Evolutionary conservation across 192 early-diverging fungal genomes (phyloP), one percentile per base, ranked within the genome.

Genomic region (Oehlia diaphana): DNA sequence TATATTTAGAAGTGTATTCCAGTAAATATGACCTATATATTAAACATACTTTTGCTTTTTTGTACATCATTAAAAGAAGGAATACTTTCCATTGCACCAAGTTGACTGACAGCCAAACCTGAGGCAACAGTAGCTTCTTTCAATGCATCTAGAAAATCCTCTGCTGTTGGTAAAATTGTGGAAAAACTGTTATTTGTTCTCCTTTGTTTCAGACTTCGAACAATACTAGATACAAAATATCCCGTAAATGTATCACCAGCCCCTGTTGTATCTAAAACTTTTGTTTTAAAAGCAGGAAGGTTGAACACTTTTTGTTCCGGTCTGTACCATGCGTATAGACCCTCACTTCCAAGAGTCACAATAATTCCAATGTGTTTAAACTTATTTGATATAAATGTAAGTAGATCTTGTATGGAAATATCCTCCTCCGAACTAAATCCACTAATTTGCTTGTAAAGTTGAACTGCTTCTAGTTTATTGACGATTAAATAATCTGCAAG

Each of bases 391-490:
- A 70, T n/a, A n/a, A 21, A 28, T 31, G n/a, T 65, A 14, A 65
- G 28, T 65, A 92, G 49, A n/a, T 80, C 81, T 2, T 82, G 49
- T 73, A 21, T 49, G 31, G 14, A 26, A 58, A 21, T 58, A 31
- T 23, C 49, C 6, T 53, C 19, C 1, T 44, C 69, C 4, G 9
- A n/a, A n/a, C 33, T n/a, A 69, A 26, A 16, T 37, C 47, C 21
- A 64, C 31, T 77, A 76, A 0, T 71, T 81, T 63, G 86, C 14
- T 37, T 85, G 80, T 10, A 77, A 16, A 95, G 74, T 23, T 75
- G 80, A 4, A 81, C 74, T 0, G 94, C 90, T 81, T 98, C 96
- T 16, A 84, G 86, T 80, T 94, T 91, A 82, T 98, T 98, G 64
- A 96, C 82, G 2, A 97, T 85, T 71, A 98, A 84, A 39, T 95